These are phyloP conservation scores for Argentina anserina DNA, from an alignment of 306 rosid genomes.

Conservation along the genomic window DNA sequence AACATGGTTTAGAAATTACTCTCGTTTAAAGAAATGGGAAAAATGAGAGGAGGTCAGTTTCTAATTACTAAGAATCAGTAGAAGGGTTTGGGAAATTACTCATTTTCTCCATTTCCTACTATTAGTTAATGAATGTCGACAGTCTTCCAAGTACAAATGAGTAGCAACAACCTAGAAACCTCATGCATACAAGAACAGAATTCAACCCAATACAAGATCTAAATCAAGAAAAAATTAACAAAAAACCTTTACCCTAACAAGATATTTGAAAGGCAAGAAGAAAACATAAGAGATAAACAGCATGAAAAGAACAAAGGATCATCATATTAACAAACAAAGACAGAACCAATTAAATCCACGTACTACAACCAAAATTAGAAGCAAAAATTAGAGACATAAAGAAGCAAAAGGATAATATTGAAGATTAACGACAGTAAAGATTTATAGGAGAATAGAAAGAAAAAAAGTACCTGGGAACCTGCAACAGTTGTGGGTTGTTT, in stretches of 20 bases:
- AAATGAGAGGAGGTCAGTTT: not conserved
- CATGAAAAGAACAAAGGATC: slow-evolving; percentile 3
- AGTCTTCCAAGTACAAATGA: not conserved
- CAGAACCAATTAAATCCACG: not conserved
- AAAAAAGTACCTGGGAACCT: slow-evolving; percentile 34
- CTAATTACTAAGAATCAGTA: not conserved
- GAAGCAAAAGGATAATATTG: slow-evolving; percentile 1
- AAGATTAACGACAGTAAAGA: slow-evolving; percentile 16
- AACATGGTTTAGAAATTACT: not conserved
- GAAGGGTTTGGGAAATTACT: not conserved
- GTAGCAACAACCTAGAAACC: slow-evolving; percentile 6
- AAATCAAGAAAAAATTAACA: not conserved
- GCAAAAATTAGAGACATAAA: not conserved
- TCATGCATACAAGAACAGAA: slow-evolving; percentile 22
- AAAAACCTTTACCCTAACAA: not conserved
- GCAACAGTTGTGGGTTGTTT: slow-evolving; percentile 39
- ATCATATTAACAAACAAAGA: slow-evolving; percentile 11
- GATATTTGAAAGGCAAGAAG: not conserved
- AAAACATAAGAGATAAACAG: too few species aligned
- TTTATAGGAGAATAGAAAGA: slow-evolving; percentile 18
- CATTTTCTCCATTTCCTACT: not conserved
- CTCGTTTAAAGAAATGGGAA: not conserved
- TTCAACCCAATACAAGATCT: not conserved
- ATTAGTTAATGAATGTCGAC: not conserved
- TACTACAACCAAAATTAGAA: not conserved